Evolutionary conservation across 331 rosid genomes (phyloP), one percentile per base, ranked within the genome.

Genomic region (Dryas integrifolia): DNA sequence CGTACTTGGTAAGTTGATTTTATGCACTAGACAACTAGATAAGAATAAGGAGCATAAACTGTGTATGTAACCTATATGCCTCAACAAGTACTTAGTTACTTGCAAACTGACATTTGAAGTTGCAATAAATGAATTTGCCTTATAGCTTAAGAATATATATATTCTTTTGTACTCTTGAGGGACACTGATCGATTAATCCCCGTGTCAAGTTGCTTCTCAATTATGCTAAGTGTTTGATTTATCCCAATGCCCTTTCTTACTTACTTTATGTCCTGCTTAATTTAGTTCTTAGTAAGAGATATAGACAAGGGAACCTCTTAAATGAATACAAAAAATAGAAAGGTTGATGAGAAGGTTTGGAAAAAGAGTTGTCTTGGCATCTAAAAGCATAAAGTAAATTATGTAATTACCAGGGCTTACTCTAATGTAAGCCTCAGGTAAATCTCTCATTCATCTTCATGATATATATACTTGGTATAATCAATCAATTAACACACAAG

Each of bases 381-480:
- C 56, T 50, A 14, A 50, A n/a, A 50, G 15, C 56, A 4, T 50
- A 50, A 1, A 50, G n/a, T 5, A 50, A 50, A 4, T 50, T 13
- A 1, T 13, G n/a, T 15, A 50, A 50, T 50, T 13, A 50, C 5
- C 56, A 15, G 3, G 35, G 35, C 35, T 30, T 30, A 30, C 35
- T 30, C 35, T 30, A 30, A 30, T 30, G 35, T 30, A 30, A 30
- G 3, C 35, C 35, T 30, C 35, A 30, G 3, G 35, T 30, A 30
- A 30, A 30, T 30, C 21, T 18, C 64, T 16, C 62, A 41, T 70
- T 24, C 55, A 56, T 57, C 55, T 44, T 57, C 65, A 70, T 30
- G 35, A 30, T 9, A 53, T 53, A 44, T 9, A 53, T 53, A 44
- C 65, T 70, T 43, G 53, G 16, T 59, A 70, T 6, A 6, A 35